These are phyloP conservation scores for Hyaloperonospora arabidopsidis DNA, from an alignment of 352 stramenopile species.

Conservation along the genomic window DNA sequence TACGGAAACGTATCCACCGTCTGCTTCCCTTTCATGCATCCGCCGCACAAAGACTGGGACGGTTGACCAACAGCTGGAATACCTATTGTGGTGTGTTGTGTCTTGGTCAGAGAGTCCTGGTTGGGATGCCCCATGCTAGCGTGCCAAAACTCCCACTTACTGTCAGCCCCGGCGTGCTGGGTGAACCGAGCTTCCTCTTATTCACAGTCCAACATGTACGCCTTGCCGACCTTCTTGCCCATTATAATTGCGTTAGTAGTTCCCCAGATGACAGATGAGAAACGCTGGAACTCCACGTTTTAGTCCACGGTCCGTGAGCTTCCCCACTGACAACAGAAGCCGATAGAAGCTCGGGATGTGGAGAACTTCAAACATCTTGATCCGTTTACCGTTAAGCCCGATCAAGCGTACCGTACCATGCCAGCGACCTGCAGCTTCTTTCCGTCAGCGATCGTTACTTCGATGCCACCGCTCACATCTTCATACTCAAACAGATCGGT, in stretches of 20 bases:
- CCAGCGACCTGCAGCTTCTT: conserved; percentile 7
- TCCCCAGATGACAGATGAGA: conserved; percentile 9
- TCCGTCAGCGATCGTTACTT: conserved; percentile 13
- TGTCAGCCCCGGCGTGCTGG: background rate
- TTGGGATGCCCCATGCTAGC: background rate
- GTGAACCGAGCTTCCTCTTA: background rate
- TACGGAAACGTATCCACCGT: background rate
- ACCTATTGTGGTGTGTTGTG: background rate
- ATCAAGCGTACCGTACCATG: conserved; percentile 2
- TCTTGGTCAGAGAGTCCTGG: background rate
- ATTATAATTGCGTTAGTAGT: background rate
- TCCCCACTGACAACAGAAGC: background rate
- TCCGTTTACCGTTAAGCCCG: background rate
- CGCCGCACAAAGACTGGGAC: background rate
- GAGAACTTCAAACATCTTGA: conserved; percentile 9
- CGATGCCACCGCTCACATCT: background rate
- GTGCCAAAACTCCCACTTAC: conserved; percentile 1
- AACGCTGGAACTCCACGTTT: conserved; percentile 10
- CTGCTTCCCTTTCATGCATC: background rate
- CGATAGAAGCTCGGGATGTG: conserved; percentile 9
- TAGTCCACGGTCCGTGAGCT: conserved; percentile 7
- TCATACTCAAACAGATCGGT: conserved; percentile 11
- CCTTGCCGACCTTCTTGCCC: background rate
- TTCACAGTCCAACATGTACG: background rate
- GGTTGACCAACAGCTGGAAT: background rate